Evolutionary conservation across 2,329 filamentous ascomycete genomes (phyloP).

Genomic region (Cladosporium sp.): DNA sequence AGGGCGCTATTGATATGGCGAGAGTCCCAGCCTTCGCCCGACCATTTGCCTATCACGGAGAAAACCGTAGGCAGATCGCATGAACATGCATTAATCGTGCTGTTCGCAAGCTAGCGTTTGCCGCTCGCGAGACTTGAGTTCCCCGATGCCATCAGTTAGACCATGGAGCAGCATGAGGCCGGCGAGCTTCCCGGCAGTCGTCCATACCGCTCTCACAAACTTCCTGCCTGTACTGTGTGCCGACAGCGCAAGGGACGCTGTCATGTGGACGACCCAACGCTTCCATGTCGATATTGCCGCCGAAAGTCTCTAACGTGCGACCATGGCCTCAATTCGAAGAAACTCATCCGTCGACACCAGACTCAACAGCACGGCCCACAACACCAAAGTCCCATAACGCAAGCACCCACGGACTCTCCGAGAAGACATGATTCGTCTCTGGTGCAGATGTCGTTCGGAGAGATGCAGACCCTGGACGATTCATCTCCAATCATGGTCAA

Average conservation of each 20-base stretch:
- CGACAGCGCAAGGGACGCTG: conserved; percentile 6
- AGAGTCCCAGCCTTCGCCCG: no score
- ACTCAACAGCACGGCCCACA: background rate
- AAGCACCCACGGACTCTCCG: background rate
- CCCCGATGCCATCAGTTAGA: no score
- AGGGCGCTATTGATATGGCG: no score
- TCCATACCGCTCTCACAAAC: conserved; percentile 10
- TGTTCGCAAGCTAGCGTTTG: no score
- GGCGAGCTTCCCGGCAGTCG: background rate
- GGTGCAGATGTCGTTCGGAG: background rate
- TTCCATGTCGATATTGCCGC: conserved; percentile 9
- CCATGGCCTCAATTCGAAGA: background rate
- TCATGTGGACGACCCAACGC: background rate
- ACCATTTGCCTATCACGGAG: no score
- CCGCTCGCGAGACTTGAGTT: no score
- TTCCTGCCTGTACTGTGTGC: conserved; percentile 7
- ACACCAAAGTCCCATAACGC: background rate
- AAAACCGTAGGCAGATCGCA: no score
- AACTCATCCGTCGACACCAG: background rate
- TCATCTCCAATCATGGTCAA: conserved; percentile 27
- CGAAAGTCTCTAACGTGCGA: background rate
- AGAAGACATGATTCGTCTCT: background rate
- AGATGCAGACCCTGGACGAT: background rate
- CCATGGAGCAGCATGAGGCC: background rate
- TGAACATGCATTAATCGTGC: no score